Conservation (phyloP, 805 yeast species). For the Candida glaebosa region DNA sequence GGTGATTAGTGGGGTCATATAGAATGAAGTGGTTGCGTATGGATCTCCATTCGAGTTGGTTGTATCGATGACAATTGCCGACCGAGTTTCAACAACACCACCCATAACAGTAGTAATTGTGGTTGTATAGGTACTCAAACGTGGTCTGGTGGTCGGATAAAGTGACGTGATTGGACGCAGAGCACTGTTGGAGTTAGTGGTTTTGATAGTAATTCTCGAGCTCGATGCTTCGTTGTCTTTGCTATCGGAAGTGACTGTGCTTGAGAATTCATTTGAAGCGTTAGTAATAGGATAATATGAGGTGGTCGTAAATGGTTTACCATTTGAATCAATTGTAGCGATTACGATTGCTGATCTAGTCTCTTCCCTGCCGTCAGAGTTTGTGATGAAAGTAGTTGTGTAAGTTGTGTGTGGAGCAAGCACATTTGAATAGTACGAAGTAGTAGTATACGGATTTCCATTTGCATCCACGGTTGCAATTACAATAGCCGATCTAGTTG, state of each 20-base stretch:
- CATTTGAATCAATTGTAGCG: not conserved
- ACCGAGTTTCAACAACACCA: no score
- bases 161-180: no score
- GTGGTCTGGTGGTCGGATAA: no score
- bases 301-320: not conserved
- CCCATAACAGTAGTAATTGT: no score
- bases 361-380: not conserved
- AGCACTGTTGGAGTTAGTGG: no score
- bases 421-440: slow-evolving; percentile 1
- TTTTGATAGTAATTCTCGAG: no score
- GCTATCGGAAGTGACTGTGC: no score
- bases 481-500: not conserved
- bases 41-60: slow-evolving; percentile 15
- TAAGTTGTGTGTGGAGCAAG: not conserved
- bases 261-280: not conserved
- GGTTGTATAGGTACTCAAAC: no score
- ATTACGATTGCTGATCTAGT: not conserved
- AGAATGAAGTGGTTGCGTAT: slow-evolving; percentile 11
- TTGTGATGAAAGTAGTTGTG: not conserved
- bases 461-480: not conserved
- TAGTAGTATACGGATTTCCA: not conserved
- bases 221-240: no score
- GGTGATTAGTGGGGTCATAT: no score
- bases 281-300: not conserved
- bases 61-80: slow-evolving; percentile 16